Evolutionary conservation across 306 rosid genomes (phyloP), one percentile per base, ranked within the genome.

Genomic region (Glycyrrhiza uralensis): DNA sequence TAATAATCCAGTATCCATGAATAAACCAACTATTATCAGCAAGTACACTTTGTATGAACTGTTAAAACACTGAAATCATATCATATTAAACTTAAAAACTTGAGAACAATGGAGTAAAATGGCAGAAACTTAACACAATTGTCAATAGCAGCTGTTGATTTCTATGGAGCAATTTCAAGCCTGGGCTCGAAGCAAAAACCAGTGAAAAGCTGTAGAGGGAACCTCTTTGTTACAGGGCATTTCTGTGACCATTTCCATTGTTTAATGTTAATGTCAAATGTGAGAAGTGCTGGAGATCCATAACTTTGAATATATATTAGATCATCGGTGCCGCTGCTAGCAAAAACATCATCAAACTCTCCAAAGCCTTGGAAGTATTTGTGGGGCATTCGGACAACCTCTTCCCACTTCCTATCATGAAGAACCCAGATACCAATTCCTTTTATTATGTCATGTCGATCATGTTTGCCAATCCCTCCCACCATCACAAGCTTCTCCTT

Each of bases 141-240:
- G 68, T 35, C 59, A 58, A 80, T 17, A 68, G 62, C 80, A 78
- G 85, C 69, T 13, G 33, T 62, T 30, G 79, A 67, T 72, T 64
- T 66, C 30, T 71, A 38, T 10, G 99, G 97, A 75, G 87, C 69
- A 74, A 87, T 75, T 79, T 89, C 90, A 61, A 95, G 99, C 83
- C 97, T 81, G 4, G 99, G 99, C 74, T 91, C 97, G 3, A 95
- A 95, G 87, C 96, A 89, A 75, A 95, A 95, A 14, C 99, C 99
- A 29, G 93, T 85, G 60, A 95, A 95, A 26, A 95, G 90, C 87
- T 95, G 99, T 57, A 95, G 89, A 0, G 97, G 96, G 54, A 95
- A 95, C 80, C 82, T 86, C 87, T 95, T 95, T 0, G 83, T 46
- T 69, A 95, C 96, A 0, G 99, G 99, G 76, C 93, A 95, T 66